These are phyloP conservation scores for Fusarium sp. DNA, from an alignment of 2,329 filamentous ascomycete species.

Conservation along the genomic window DNA sequence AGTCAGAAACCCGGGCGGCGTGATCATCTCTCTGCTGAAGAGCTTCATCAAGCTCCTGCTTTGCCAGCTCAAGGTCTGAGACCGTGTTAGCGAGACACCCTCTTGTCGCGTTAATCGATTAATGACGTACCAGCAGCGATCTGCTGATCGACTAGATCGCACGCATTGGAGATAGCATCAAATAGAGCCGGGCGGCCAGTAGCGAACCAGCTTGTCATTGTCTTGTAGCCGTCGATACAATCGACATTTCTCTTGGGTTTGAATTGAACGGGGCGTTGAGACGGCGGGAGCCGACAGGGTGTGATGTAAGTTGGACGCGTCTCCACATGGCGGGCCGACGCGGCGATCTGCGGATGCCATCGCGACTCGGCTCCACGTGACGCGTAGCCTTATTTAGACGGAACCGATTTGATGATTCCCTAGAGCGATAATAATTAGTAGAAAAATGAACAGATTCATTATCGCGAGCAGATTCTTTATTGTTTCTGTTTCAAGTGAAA, in stretches of 20 bases:
- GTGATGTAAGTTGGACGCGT: slow-evolving; percentile 37
- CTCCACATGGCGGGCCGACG: slow-evolving; percentile 34
- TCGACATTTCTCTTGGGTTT: slow-evolving; percentile 16
- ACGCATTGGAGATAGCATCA: slow-evolving; percentile 53
- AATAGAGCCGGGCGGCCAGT: slow-evolving; percentile 53
- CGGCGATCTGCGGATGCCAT: slow-evolving; percentile 13
- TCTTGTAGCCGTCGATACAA: slow-evolving; percentile 5
- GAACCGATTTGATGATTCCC: neutral
- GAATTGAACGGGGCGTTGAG: slow-evolving; percentile 4
- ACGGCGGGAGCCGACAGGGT: slow-evolving; percentile 3
- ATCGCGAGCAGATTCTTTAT: neutral
- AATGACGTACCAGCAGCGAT: slow-evolving; percentile 48
- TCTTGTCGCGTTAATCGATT: neutral
- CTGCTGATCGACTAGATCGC: slow-evolving; percentile 53
- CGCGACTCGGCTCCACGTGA: slow-evolving; percentile 26
- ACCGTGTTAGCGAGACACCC: slow-evolving; percentile 23
- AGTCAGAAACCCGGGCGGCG: slow-evolving; percentile 2
- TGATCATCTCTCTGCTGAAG: slow-evolving; percentile 33
- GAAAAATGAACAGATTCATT: neutral
- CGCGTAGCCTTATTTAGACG: neutral
- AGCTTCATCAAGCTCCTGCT: slow-evolving; percentile 47
- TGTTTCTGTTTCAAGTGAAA: neutral
- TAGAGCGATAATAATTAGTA: neutral
- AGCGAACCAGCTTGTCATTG: slow-evolving; percentile 55
- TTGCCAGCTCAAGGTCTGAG: slow-evolving; percentile 54